These are phyloP conservation scores for Fusarium citri DNA, from an alignment of 2,329 filamentous ascomycete species.

Conservation along the genomic window DNA sequence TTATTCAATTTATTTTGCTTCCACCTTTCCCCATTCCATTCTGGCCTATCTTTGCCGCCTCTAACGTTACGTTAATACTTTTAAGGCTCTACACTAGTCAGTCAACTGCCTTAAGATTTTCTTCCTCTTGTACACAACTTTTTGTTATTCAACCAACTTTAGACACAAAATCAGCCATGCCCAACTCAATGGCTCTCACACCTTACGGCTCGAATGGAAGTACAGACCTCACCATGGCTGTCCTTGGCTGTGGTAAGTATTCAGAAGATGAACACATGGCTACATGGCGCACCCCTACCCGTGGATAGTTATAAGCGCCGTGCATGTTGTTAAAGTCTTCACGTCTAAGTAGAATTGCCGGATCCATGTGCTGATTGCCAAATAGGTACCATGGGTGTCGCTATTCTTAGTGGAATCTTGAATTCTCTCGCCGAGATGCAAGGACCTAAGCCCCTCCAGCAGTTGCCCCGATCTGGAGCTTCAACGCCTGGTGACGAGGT, in stretches of 20 bases:
- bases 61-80: background rate
- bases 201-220: conserved; percentile 52
- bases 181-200: conserved; percentile 46
- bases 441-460: conserved; percentile 59
- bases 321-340: background rate
- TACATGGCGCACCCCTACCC: background rate
- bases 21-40: conserved; percentile 11
- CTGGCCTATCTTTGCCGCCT: conserved; percentile 3
- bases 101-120: conserved; percentile 2
- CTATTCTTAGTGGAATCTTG: conserved; percentile 84
- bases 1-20: conserved; percentile 20
- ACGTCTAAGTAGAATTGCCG: background rate
- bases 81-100: background rate
- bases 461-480: conserved; percentile 53
- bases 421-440: conserved; percentile 70
- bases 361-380: conserved; percentile 23
- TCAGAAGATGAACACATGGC: background rate
- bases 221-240: conserved; percentile 75
- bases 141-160: conserved; percentile 10
- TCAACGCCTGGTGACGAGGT: conserved; percentile 61
- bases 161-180: conserved; percentile 41
- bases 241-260: conserved; percentile 81
- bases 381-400: conserved; percentile 84
- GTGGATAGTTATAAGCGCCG: background rate
- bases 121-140: conserved; percentile 3